Evolutionary conservation across 768 basidiomycete genomes (phyloP), one percentile per base, ranked within the genome.

Genomic region (Polyporus arcularius): DNA sequence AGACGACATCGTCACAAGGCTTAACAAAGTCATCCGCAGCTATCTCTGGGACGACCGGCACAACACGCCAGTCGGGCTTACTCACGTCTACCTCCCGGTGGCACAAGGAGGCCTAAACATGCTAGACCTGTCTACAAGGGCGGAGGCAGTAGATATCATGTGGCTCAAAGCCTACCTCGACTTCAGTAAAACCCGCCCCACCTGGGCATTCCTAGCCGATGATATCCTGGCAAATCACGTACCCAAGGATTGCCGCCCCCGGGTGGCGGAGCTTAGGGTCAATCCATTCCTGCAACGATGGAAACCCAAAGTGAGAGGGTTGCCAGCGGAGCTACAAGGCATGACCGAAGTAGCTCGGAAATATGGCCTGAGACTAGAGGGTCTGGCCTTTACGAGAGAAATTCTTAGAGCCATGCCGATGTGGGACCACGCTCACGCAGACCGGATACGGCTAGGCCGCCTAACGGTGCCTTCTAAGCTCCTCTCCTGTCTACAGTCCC

Each of bases 91-190:
- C 21, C 16, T 8, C n/a, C 57, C 52, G 1, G 18, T 30, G 6
- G 21, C 1, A 2, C 6, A 58, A 35, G 62, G 62, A 18, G 62
- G 62, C 1, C 12, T 58, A 7, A 47, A 38, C 4, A 2, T 59
- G 9, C 58, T 51, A 0, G 55, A 62, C 41, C 1, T 58, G 5
- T 1, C 1, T 2, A 14, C 48, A 41, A 41, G 62, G 49, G 57
- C 65, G 21, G 55, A 65, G 42, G 68, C 65, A 1, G 65, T 67
- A 0, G 41, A 56, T 5, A 11, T 62, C 0, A 68, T 62, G 8
- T 68, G 67, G 67, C 30, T 69, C 1, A 43, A 40, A 14, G 11
- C 15, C 2, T 65, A 58, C 55, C 54, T 62, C 7, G 18, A 11
- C 28, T 30, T 50, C 8, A 40, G 26, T 18, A 18, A 18, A 28